A percentile compares a stretch with the other conserved stretches of the same genome.
Evolutionary conservation across 2,329 filamentous ascomycete species (phyloP).

Genomic region (Amauroascus verrucosus): DNA sequence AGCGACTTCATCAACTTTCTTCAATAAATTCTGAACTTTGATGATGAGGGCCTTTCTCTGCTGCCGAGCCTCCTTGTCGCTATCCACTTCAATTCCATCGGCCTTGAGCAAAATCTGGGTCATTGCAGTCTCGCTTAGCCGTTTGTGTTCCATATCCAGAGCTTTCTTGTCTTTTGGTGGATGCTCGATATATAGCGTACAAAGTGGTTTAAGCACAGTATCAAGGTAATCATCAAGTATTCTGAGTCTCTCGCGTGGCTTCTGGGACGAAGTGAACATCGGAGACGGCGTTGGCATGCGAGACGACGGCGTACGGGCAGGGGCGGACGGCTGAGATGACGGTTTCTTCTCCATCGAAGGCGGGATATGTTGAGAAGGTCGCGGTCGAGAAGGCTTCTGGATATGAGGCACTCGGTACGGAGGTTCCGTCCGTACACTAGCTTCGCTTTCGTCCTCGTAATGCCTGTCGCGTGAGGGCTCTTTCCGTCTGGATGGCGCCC

Average conservation of each 20-base stretch:
- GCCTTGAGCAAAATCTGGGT: conserved; percentile 46
- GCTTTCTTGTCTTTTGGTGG: conserved; percentile 33
- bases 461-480: neutral
- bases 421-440: neutral
- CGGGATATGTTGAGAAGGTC: neutral
- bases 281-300: conserved; percentile 3
- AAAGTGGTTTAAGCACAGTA: conserved; percentile 21
- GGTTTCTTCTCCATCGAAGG: neutral
- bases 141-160: conserved; percentile 36
- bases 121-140: conserved; percentile 37
- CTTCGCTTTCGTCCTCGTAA: neutral
- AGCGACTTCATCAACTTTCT: conserved; percentile 28
- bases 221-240: conserved; percentile 31
- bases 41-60: conserved; percentile 40
- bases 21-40: conserved; percentile 34
- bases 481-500: neutral
- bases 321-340: neutral
- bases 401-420: neutral
- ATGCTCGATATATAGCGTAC: conserved; percentile 10
- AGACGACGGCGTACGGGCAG: neutral
- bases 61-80: conserved; percentile 46
- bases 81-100: conserved; percentile 59
- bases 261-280: conserved; percentile 10
- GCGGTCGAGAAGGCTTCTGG: neutral
- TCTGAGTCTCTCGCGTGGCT: conserved; percentile 30